Conservation (phyloP, 306 rosid genomes). For the Argentina anserina region DNA sequence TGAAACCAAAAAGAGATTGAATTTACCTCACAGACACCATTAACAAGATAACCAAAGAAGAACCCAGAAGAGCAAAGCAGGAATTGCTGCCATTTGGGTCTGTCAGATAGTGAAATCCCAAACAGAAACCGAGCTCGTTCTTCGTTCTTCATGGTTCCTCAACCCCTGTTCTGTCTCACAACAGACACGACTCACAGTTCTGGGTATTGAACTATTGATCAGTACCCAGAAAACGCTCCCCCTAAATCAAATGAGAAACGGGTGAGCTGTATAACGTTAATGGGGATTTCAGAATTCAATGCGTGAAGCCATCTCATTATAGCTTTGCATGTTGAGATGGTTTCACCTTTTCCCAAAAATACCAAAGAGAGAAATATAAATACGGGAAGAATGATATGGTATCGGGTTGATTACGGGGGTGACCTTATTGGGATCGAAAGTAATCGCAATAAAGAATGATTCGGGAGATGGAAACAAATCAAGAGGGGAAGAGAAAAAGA, state of each 20-base stretch:
- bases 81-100: constrained; percentile 86
- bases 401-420: constrained; percentile 23
- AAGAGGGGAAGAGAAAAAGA: neutral
- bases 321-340: constrained; percentile 49
- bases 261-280: neutral
- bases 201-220: neutral
- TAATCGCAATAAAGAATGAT: neutral
- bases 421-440: neutral
- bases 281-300: neutral
- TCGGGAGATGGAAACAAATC: constrained; percentile 24
- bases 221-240: constrained; percentile 13
- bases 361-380: constrained; percentile 8
- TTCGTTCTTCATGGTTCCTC: constrained; percentile 56
- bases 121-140: constrained; percentile 75
- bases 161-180: neutral
- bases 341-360: constrained; percentile 13
- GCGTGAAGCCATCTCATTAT: neutral
- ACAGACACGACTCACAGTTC: neutral
- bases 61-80: constrained; percentile 92
- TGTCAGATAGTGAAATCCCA: constrained; percentile 85
- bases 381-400: constrained; percentile 1
- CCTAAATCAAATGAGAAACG: constrained; percentile 7
- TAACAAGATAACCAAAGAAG: constrained; percentile 93
- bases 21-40: constrained; percentile 88
- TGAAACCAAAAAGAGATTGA: constrained; percentile 18